Percentiles rank a stretch among this genome's conserved stretches.
Conservation (phyloP, 1,139 yeast species). For the Diutina sp. region DNA sequence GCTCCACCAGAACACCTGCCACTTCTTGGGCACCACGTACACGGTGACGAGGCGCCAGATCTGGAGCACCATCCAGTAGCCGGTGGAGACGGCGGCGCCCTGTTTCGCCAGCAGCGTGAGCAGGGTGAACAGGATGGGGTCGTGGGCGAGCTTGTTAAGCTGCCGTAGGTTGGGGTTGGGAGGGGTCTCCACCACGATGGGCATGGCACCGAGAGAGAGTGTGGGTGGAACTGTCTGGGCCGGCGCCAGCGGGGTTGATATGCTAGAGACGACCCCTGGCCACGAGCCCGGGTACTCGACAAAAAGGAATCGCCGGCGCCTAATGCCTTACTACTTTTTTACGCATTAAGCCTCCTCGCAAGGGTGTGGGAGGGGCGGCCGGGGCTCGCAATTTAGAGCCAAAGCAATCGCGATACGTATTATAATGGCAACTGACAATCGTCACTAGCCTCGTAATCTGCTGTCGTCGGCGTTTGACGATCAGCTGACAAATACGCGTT, state of each 20-base stretch:
- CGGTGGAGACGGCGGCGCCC: neutral
- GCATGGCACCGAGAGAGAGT: neutral
- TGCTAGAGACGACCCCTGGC: neutral
- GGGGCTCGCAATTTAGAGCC: neutral
- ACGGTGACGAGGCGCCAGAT: neutral
- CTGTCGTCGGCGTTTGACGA: neutral
- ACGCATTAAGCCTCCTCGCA: no score
- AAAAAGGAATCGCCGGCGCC: neutral
- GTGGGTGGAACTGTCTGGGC: neutral
- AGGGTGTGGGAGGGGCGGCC: neutral
- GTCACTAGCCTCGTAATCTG: neutral
- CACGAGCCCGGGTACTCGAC: neutral
- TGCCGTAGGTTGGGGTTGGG: conserved; percentile 1
- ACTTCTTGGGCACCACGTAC: neutral
- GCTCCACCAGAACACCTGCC: neutral
- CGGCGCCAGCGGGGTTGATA: neutral
- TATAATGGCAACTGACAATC: neutral
- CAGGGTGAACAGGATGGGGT: neutral
- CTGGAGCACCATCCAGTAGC: neutral
- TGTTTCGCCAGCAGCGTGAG: neutral
- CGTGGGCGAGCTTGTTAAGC: neutral
- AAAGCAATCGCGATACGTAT: neutral
- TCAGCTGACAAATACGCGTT: no score
- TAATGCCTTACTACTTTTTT: no score
- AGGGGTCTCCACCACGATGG: neutral